A percentile compares a stretch with the other conserved stretches of the same genome.
phyloP scores from a whole-genome alignment of 2,329 filamentous ascomycete genomes.

The Alternaria consortialis region DNA sequence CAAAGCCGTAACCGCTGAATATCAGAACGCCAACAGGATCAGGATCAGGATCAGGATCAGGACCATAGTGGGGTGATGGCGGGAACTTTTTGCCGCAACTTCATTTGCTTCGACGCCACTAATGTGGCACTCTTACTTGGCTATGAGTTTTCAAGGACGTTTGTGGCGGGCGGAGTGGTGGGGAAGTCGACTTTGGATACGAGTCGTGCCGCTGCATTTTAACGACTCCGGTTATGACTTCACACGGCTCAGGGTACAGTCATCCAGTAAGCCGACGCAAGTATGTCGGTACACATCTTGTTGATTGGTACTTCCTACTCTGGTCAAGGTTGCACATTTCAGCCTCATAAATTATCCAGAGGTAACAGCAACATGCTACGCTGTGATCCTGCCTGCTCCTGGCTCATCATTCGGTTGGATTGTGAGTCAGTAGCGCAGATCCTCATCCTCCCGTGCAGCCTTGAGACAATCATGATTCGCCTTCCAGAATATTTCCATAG shows the following conservation, averaged over 20 bases:
- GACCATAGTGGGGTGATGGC: neutral
- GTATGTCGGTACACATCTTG: neutral
- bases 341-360: neutral
- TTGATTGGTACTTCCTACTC: neutral
- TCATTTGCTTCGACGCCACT: conserved; percentile 1
- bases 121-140: neutral
- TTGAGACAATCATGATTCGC: conserved; percentile 6
- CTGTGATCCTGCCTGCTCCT: conserved; percentile 1
- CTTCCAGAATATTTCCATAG: conserved; percentile 17
- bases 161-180: neutral
- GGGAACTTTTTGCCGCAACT: neutral
- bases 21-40: neutral
- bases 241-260: neutral
- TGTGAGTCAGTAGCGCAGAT: conserved; percentile 17
- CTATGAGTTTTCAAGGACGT: neutral
- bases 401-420: conserved; percentile 5
- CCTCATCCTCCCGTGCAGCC: conserved; percentile 4
- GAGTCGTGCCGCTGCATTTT: neutral
- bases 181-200: neutral
- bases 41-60: neutral
- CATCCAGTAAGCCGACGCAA: neutral
- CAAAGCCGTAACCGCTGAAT: conserved; percentile 9
- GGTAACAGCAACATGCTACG: conserved; percentile 1
- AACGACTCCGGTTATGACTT: neutral
- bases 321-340: neutral